These are phyloP conservation scores for Wickerhamomyces silvicola DNA, from an alignment of 805 yeast genomes.

Conservation along the genomic window DNA sequence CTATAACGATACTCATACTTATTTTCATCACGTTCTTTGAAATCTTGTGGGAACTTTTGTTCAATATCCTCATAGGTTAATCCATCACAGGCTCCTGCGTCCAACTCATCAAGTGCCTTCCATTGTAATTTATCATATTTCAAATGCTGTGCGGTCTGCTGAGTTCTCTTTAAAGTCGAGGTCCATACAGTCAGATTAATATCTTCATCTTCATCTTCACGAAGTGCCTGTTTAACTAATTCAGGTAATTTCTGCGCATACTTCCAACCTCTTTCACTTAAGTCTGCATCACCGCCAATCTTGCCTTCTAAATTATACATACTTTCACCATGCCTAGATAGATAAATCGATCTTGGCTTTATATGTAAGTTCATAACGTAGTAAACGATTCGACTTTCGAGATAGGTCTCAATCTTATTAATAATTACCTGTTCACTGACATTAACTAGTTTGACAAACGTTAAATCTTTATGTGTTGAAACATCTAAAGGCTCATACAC, in stretches of 20 bases:
- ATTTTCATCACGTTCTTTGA: constrained; percentile 91
- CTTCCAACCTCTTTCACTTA: constrained; percentile 76
- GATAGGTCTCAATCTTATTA: constrained; percentile 79
- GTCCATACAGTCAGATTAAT: constrained; percentile 89
- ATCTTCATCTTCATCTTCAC: constrained; percentile 42
- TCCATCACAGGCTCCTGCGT: constrained; percentile 97
- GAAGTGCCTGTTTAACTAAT: constrained; percentile 45
- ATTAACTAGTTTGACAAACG: constrained; percentile 84
- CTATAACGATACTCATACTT: constrained; percentile 93
- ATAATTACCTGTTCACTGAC: constrained; percentile 84
- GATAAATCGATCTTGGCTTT: constrained; percentile 87
- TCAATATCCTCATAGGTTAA: constrained; percentile 94
- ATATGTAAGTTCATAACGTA: constrained; percentile 94
- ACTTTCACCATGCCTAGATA: constrained; percentile 94
- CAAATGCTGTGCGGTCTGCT: constrained; percentile 80
- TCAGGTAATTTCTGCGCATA: constrained; percentile 80
- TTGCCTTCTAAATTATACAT: constrained; percentile 88
- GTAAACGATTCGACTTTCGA: constrained; percentile 89
- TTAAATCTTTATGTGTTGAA: constrained; percentile 50
- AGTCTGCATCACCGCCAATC: constrained; percentile 90
- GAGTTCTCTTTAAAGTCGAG: constrained; percentile 84
- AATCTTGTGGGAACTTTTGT: constrained; percentile 81
- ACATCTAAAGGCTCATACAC: constrained; percentile 72
- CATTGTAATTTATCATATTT: constrained; percentile 82
- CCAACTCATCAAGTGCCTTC: constrained; percentile 96